Evolutionary conservation across 2,329 filamentous ascomycete genomes (phyloP).

Genomic region (Pseudocercospora macadamiae): DNA sequence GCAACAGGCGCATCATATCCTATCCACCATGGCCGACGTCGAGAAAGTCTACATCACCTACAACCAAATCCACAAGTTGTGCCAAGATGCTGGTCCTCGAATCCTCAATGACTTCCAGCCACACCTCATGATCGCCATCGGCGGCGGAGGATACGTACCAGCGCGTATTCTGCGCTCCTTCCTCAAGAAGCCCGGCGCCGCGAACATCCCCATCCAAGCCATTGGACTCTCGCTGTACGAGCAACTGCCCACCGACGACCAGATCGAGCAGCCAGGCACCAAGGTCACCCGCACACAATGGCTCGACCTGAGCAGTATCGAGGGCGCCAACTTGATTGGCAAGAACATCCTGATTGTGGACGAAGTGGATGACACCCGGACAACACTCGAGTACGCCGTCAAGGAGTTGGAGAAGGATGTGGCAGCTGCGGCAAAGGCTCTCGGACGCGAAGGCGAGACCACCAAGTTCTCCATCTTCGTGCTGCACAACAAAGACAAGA

Average conservation of each 20-base stretch:
- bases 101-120: slow-evolving; percentile 88
- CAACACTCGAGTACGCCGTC: slow-evolving; percentile 91
- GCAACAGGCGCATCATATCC: not conserved
- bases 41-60: slow-evolving; percentile 31
- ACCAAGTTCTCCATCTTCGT: slow-evolving; percentile 96
- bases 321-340: slow-evolving; percentile 86
- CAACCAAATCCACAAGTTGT: slow-evolving; percentile 85
- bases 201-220: slow-evolving; percentile 98
- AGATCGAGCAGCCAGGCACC: slow-evolving; percentile 78
- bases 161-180: slow-evolving; percentile 97
- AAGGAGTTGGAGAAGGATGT: slow-evolving; percentile 95
- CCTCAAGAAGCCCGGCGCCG: slow-evolving; percentile 80
- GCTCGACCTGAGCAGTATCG: slow-evolving; percentile 85
- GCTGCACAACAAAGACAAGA: slow-evolving; percentile 97
- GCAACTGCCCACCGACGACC: slow-evolving; percentile 61
- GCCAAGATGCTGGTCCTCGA: slow-evolving; percentile 77
- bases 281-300: slow-evolving; percentile 98
- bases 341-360: slow-evolving; percentile 92
- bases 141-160: slow-evolving; percentile 94
- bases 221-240: slow-evolving; percentile 98
- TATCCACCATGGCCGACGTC: slow-evolving; percentile 23
- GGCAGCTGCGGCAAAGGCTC: slow-evolving; percentile 73
- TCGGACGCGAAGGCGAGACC: slow-evolving; percentile 60
- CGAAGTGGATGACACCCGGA: slow-evolving; percentile 94
- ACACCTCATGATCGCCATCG: slow-evolving; percentile 97